These are phyloP conservation scores for Phytopythium chamaehyphon DNA, from an alignment of 352 stramenopile species.

Conservation along the genomic window DNA sequence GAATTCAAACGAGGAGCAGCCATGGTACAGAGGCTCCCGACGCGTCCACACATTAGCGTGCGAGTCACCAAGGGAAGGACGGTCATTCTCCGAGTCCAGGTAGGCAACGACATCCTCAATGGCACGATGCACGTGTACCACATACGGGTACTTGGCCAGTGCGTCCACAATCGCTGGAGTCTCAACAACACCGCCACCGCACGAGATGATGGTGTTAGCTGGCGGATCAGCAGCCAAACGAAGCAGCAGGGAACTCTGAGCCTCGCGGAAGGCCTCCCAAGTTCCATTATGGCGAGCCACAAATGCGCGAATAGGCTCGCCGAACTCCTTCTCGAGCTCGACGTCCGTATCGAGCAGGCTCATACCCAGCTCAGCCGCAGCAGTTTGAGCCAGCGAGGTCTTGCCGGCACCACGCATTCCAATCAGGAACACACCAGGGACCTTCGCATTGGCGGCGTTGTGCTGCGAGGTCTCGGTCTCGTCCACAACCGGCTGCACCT, in stretches of 20 bases:
- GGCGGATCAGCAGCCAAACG: conserved; percentile 56
- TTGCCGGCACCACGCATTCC: conserved; percentile 88
- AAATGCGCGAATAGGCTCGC: conserved; percentile 62
- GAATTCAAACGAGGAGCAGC: conserved; percentile 57
- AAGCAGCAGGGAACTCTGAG: conserved; percentile 55
- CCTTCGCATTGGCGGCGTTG: background rate
- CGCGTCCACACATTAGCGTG: conserved; percentile 58
- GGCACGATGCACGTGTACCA: conserved; percentile 64
- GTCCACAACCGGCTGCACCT: conserved; percentile 43
- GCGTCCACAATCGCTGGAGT: conserved; percentile 54
- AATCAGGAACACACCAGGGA: conserved; percentile 72
- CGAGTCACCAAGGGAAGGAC: conserved; percentile 55
- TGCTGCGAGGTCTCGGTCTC: conserved; percentile 11
- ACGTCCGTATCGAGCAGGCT: conserved; percentile 76
- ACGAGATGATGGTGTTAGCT: conserved; percentile 71
- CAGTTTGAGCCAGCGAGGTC: conserved; percentile 64
- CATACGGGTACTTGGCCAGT: conserved; percentile 58
- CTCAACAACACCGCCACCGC: conserved; percentile 81
- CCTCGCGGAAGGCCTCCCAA: conserved; percentile 77
- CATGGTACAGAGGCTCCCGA: conserved; percentile 51
- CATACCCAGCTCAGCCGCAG: conserved; percentile 41
- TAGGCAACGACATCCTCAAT: conserved; percentile 72
- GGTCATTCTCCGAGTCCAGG: conserved; percentile 42
- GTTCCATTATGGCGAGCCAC: conserved; percentile 52
- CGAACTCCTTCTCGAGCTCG: conserved; percentile 62